These are phyloP conservation scores for Pulveroboletus sp. DNA, from an alignment of 768 basidiomycete species.

Conservation along the genomic window DNA sequence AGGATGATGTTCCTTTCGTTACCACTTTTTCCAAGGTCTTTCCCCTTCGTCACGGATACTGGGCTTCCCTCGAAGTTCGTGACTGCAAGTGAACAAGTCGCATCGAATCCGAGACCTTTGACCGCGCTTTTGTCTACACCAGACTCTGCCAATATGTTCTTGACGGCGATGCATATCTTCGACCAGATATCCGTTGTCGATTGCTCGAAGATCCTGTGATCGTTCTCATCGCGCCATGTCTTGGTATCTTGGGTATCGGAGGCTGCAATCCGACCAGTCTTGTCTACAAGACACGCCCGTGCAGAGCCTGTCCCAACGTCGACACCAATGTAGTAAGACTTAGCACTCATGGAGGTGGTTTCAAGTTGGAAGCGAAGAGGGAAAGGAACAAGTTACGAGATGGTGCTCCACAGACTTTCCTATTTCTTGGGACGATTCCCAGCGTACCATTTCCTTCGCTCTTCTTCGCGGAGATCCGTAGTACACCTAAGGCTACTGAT, in stretches of 20 bases:
- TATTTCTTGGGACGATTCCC: background rate
- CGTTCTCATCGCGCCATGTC: conserved; percentile 79
- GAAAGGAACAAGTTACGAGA: conserved; percentile 4
- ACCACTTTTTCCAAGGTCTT: conserved; percentile 47
- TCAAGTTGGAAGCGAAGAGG: conserved; percentile 1
- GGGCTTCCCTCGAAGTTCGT: conserved; percentile 70
- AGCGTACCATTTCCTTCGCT: background rate
- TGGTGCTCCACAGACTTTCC: conserved; percentile 10
- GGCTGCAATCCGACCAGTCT: conserved; percentile 65
- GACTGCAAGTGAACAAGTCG: conserved; percentile 94
- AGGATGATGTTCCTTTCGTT: conserved; percentile 86
- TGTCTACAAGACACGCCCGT: conserved; percentile 75
- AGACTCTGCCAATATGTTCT: conserved; percentile 56
- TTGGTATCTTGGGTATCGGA: conserved; percentile 78
- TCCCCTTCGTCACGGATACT: conserved; percentile 67
- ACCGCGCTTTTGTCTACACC: conserved; percentile 55
- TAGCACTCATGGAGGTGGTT: conserved; percentile 39
- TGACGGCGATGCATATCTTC: conserved; percentile 58
- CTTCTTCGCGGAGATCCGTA: conserved; percentile 4
- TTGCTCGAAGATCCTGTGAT: conserved; percentile 96
- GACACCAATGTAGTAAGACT: conserved; percentile 61
- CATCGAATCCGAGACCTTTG: conserved; percentile 91
- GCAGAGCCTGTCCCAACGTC: conserved; percentile 95
- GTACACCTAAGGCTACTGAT: background rate
- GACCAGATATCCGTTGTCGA: conserved; percentile 87